These are phyloP conservation scores for Moricandia moricandioides DNA, from an alignment of 345 rosid genomes.

Conservation along the genomic window DNA sequence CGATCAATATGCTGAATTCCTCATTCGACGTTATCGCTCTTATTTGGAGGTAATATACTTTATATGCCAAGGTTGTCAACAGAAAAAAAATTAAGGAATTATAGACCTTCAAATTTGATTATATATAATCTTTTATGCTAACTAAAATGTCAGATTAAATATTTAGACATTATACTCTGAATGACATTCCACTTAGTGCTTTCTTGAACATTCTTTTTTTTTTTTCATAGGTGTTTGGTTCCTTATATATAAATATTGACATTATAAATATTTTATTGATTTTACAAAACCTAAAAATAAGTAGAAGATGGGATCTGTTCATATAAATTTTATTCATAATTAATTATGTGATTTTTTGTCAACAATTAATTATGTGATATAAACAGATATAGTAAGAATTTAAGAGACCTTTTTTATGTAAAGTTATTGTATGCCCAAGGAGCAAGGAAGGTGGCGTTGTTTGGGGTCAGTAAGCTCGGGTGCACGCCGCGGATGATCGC, in stretches of 20 bases:
- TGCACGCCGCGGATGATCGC: constrained; percentile 38
- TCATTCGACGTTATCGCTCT: constrained; percentile 20
- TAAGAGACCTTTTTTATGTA: not conserved
- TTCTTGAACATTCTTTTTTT: too few relatives aligned
- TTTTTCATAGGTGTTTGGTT: too few relatives aligned
- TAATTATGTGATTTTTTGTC: too few relatives aligned
- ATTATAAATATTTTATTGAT: not conserved
- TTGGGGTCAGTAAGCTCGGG: constrained; percentile 40
- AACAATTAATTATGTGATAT: too few relatives aligned
- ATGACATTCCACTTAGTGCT: too few relatives aligned
- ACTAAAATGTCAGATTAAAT: too few relatives aligned
- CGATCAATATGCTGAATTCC: constrained; percentile 31
- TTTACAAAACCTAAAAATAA: not conserved
- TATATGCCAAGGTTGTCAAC: not conserved
- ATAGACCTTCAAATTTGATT: not conserved
- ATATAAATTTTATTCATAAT: not conserved
- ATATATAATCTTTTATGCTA: not conserved
- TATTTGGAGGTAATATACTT: constrained; percentile 21
- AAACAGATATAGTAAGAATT: not conserved
- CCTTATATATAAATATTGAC: not conserved
- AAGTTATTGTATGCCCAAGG: constrained; percentile 29
- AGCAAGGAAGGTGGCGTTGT: constrained; percentile 43
- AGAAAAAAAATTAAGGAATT: not conserved
- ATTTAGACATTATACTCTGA: too few relatives aligned
- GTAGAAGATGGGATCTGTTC: not conserved